A percentile compares a stretch with the other conserved stretches of the same genome.
These are phyloP conservation scores for Aaosphaeria pasadenensis DNA, from an alignment of 2,329 filamentous ascomycete genomes.

Conservation along the genomic window DNA sequence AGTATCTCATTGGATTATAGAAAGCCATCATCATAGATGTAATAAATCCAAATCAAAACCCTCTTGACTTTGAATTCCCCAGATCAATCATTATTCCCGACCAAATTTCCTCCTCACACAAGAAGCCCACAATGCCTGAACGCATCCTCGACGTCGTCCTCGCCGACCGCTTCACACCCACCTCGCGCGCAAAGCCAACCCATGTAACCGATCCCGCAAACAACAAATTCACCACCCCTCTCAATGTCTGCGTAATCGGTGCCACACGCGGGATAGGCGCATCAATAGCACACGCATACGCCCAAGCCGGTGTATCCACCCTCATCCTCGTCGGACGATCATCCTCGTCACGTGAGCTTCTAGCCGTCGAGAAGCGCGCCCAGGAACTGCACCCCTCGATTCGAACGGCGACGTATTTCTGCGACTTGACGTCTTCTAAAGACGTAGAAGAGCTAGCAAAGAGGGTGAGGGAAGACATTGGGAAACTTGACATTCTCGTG, in stretches of 20 bases:
- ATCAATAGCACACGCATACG: slow-evolving; percentile 26
- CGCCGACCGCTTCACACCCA: slow-evolving; percentile 15
- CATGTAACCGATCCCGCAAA: slow-evolving; percentile 10
- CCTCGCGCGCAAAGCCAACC: slow-evolving; percentile 9
- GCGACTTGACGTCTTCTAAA: slow-evolving; percentile 27
- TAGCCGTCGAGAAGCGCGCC: slow-evolving; percentile 9
- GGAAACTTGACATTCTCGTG: slow-evolving; percentile 35
- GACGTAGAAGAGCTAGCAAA: slow-evolving; percentile 22
- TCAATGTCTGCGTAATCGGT: slow-evolving; percentile 30
- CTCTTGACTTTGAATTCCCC: no score
- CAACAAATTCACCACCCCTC: slow-evolving; percentile 15
- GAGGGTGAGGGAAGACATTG: slow-evolving; percentile 17
- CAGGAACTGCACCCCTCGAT: slow-evolving; percentile 7
- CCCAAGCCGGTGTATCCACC: slow-evolving; percentile 18
- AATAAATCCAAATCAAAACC: no score
- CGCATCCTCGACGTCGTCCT: slow-evolving; percentile 13
- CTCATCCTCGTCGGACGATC: slow-evolving; percentile 23
- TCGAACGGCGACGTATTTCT: slow-evolving; percentile 4
- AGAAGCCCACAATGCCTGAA: not conserved
- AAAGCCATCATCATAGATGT: no score
- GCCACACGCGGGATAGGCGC: slow-evolving; percentile 32
- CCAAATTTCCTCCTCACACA: no score
- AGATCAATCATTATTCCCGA: no score
- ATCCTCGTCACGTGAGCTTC: slow-evolving; percentile 13
- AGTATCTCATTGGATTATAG: no score